A percentile compares a stretch with the other conserved stretches of the same genome.
Conservation (phyloP, 1,284 basidiomycete species). For the Ceratobasidium sp. region DNA sequence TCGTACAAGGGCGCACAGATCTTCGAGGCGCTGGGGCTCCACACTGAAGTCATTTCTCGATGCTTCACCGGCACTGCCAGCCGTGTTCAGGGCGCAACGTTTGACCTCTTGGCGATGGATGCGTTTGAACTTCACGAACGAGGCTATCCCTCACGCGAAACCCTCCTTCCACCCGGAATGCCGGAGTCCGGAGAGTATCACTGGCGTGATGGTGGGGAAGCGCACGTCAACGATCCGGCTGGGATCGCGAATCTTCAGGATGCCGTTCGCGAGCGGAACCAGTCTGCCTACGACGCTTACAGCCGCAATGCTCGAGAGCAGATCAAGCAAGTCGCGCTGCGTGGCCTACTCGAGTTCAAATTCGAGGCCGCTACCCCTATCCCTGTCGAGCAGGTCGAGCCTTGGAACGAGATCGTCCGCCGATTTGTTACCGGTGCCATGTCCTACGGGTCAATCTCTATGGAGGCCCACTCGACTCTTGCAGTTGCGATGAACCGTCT, state of each 20-base stretch:
- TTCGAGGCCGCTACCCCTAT: slow-evolving; percentile 83
- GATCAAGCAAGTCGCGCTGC: slow-evolving; percentile 84
- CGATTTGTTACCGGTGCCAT: slow-evolving; percentile 95
- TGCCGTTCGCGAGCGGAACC: slow-evolving; percentile 95
- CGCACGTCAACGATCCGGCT: slow-evolving; percentile 95
- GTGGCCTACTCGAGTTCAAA: slow-evolving; percentile 92
- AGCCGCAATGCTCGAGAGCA: slow-evolving; percentile 89
- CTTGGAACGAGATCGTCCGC: slow-evolving; percentile 98
- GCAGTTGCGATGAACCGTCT: slow-evolving; percentile 97
- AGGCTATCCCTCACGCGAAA: slow-evolving; percentile 89
- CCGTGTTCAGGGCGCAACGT: slow-evolving; percentile 93
- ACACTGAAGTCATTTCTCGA: slow-evolving; percentile 88
- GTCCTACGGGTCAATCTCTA: slow-evolving; percentile 97
- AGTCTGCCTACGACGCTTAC: slow-evolving; percentile 89
- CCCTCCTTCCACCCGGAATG: slow-evolving; percentile 87
- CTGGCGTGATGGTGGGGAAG: slow-evolving; percentile 95
- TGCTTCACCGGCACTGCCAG: slow-evolving; percentile 95
- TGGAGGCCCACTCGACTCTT: slow-evolving; percentile 96
- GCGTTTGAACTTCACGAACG: slow-evolving; percentile 96
- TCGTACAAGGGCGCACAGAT: slow-evolving; percentile 98
- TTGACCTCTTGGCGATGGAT: slow-evolving; percentile 94
- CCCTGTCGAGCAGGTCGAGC: slow-evolving; percentile 96
- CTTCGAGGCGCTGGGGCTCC: slow-evolving; percentile 93
- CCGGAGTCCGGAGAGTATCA: slow-evolving; percentile 98
- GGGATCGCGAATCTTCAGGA: slow-evolving; percentile 96